Evolutionary conservation across 2,329 filamentous ascomycete species (phyloP).

Genomic region (Diplodia mutila): DNA sequence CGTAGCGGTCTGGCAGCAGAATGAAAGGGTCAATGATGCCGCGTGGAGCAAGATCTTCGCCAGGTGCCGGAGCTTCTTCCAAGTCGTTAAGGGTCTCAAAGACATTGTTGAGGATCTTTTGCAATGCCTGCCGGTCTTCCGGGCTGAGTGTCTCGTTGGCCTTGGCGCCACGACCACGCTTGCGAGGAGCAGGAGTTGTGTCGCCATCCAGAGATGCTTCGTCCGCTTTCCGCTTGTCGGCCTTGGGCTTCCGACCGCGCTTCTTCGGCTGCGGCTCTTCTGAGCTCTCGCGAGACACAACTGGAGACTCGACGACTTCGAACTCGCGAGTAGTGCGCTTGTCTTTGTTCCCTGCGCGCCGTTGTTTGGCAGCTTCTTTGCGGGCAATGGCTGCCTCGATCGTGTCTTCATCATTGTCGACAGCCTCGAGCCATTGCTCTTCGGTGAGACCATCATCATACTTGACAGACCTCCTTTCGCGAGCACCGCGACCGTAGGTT

Average conservation of each 20-base stretch:
- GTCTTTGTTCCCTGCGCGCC: slow-evolving; percentile 74
- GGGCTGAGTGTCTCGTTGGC: slow-evolving; percentile 65
- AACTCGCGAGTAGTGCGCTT: slow-evolving; percentile 55
- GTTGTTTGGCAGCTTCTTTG: slow-evolving; percentile 83
- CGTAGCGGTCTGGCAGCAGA: slow-evolving; percentile 83
- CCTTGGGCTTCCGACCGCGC: slow-evolving; percentile 77
- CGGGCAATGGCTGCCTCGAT: slow-evolving; percentile 91
- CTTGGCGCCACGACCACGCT: slow-evolving; percentile 73
- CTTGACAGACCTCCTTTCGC: slow-evolving; percentile 90
- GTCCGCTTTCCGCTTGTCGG: slow-evolving; percentile 87
- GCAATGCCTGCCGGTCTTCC: slow-evolving; percentile 75
- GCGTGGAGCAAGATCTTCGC: slow-evolving; percentile 65
- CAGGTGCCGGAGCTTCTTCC: slow-evolving; percentile 61
- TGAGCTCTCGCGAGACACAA: slow-evolving; percentile 78
- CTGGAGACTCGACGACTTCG: slow-evolving; percentile 70
- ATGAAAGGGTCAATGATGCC: slow-evolving; percentile 93
- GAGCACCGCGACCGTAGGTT: slow-evolving; percentile 78
- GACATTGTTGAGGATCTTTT: slow-evolving; percentile 75
- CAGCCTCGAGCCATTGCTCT: slow-evolving; percentile 98
- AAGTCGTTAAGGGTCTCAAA: slow-evolving; percentile 82
- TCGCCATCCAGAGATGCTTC: slow-evolving; percentile 67
- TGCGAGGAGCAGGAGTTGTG: slow-evolving; percentile 63
- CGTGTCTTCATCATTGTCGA: slow-evolving; percentile 93
- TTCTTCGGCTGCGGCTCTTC: slow-evolving; percentile 78
- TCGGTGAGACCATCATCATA: slow-evolving; percentile 98